Percentiles rank a stretch among this genome's conserved stretches.
Evolutionary conservation across 75 land plant species (phyloP).

Genomic region (Chamaecyparis obtusa): DNA sequence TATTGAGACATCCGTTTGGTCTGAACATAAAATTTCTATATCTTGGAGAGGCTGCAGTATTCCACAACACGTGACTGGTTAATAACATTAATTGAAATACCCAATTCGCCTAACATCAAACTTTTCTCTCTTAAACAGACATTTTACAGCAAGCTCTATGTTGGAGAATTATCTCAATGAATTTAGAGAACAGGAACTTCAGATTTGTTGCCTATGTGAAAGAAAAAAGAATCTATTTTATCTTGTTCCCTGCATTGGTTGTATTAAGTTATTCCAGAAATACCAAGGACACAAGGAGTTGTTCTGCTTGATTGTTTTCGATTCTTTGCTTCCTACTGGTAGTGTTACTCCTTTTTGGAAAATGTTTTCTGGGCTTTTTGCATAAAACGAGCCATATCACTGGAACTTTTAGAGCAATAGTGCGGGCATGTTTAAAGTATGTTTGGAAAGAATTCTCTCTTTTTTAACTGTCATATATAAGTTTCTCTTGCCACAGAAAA

Average conservation of each 20-base stretch:
- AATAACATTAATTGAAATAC: not conserved
- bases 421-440: not conserved
- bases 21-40: not conserved
- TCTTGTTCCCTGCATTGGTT: not conserved
- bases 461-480: no score
- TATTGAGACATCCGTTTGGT: not conserved
- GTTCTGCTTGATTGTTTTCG: not conserved
- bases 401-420: not conserved
- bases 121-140: not conserved
- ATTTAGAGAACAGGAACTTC: not conserved
- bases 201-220: not conserved
- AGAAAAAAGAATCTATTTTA: not conserved
- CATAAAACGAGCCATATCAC: no score
- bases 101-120: not conserved
- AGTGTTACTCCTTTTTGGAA: not conserved
- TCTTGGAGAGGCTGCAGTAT: not conserved
- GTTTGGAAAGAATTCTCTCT: not conserved
- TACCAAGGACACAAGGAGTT: not conserved
- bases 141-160: not conserved
- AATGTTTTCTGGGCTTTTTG: not conserved
- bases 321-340: not conserved
- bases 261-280: not conserved
- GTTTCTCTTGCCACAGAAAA: no score
- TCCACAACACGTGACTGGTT: not conserved
- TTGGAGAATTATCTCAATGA: not conserved